Base-by-base conservation (phyloP, 2,329 filamentous ascomycete species). In the Penicillium sp. region DNA sequence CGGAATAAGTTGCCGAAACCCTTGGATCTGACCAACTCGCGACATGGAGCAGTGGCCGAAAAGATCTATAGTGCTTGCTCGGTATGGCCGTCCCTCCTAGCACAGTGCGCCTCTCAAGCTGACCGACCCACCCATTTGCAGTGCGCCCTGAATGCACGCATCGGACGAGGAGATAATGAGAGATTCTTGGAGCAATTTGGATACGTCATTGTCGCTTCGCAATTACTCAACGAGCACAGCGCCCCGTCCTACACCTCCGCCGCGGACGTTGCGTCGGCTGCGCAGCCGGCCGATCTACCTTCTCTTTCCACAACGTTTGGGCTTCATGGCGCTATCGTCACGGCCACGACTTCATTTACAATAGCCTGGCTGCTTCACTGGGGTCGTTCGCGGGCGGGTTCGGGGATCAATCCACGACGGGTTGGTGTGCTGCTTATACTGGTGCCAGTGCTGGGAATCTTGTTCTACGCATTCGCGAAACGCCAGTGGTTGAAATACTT, bases 101-200 rank as follows among this genome's bases (percentile, higher is more conserved):
- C 27, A 12, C 7, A 20, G 10, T 22, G 26, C 6, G 18, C 32
- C 28, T 32, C n/a, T n/a, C 14, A 25, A 29, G 23, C 45, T 52
- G 6, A 55, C 33, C 2, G 30, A 25, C 14, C 5, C 27, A 16
- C 9, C 16, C n/a, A n/a, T 34, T 7, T 28, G 6, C 44, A 65
- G 62, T 56, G 56, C 9, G 55, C 55, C 8, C 37, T 65, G 45
- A 65, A 61, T 47, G 54, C 55, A 26, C 60, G 47, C 44, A 75
- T 94, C 46, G 82, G 85, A 38, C 75, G 82, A 48, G 79, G 77
- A 51, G 88, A 94, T 53, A 93, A 89, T 59, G 76, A 82, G 51
- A 82, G 81, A 50, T 95, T 95, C 56, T 74, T 95, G 42, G 89
- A 95, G 65, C 84, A 88, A 58, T 95, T 95, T 57, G 84, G 89